Percentiles rank a stretch among this genome's conserved stretches.
These are phyloP conservation scores for Penicillium aurantiogriseum DNA, from an alignment of 2,329 filamentous ascomycete genomes.

Conservation along the genomic window DNA sequence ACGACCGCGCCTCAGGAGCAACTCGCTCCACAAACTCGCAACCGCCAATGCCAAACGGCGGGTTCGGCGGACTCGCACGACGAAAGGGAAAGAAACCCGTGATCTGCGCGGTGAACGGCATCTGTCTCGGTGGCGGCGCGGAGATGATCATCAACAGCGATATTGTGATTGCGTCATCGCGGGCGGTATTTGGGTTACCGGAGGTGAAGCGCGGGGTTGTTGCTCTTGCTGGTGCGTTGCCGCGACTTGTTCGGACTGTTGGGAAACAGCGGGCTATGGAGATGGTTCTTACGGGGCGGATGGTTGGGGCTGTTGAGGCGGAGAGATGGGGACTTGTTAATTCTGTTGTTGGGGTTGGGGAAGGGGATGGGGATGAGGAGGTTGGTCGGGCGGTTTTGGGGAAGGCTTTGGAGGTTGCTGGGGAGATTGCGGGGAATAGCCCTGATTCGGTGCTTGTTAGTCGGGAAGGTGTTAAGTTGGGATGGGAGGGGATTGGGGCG, in stretches of 20 bases:
- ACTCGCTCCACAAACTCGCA: conserved; percentile 1
- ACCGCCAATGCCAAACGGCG: conserved; percentile 29
- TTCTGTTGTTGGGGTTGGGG: conserved; percentile 51
- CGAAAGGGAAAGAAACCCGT: conserved; percentile 63
- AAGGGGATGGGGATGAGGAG: conserved; percentile 18
- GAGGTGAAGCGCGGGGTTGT: conserved; percentile 71
- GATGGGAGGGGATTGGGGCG: conserved; percentile 68
- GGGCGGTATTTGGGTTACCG: conserved; percentile 65
- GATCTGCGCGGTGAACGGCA: conserved; percentile 71
- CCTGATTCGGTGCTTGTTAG: conserved; percentile 76
- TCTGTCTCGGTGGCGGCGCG: conserved; percentile 72
- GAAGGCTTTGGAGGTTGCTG: conserved; percentile 60
- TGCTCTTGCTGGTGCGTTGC: conserved; percentile 68
- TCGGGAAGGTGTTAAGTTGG: conserved; percentile 67
- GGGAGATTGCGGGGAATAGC: conserved; percentile 62
- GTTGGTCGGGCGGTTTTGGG: conserved; percentile 24
- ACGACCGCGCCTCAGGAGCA: conserved; percentile 22
- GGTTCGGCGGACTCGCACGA: conserved; percentile 47
- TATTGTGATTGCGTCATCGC: conserved; percentile 59
- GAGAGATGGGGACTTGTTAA: conserved; percentile 69
- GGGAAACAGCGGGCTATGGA: conserved; percentile 69
- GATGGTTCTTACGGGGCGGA: conserved; percentile 66
- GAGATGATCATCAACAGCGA: conserved; percentile 75
- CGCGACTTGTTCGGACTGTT: conserved; percentile 63
- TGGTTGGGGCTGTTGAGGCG: conserved; percentile 60